phyloP scores from a whole-genome alignment of 441 rosid species.

The Sinapis alba region DNA sequence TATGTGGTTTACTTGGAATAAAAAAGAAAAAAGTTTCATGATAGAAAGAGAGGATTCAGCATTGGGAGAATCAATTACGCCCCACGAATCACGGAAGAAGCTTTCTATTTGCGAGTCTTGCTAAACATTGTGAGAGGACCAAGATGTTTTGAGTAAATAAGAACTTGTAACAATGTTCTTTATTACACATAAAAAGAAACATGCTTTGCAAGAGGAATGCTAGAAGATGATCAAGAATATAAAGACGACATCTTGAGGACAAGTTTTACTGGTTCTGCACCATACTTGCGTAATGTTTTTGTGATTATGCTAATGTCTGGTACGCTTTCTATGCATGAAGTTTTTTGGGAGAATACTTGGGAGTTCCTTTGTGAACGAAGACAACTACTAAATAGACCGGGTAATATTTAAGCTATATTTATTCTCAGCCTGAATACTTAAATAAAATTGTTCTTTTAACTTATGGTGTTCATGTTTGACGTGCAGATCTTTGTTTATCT shows the following conservation, averaged over 20 bases:
- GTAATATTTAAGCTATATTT: not conserved
- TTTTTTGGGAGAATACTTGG: not conserved
- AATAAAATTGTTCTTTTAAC: no score
- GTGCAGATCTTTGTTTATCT: not conserved
- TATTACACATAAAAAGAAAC: no score
- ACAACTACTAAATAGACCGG: not conserved
- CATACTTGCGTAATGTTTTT: not conserved
- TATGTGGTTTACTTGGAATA: not conserved
- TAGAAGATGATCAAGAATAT: not conserved
- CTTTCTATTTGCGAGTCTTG: no score
- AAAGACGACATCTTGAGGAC: not conserved
- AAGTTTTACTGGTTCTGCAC: not conserved
- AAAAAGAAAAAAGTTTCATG: not conserved
- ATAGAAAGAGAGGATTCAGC: not conserved
- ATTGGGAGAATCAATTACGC: not conserved
- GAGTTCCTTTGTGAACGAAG: not conserved
- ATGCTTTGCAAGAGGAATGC: not conserved
- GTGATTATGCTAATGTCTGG: not conserved
- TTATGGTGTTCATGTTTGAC: no score
- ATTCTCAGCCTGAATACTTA: no score
- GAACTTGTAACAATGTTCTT: no score
- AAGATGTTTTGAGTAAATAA: no score
- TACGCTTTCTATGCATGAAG: not conserved
- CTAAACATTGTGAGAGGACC: no score
- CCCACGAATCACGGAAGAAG: not conserved